These are phyloP conservation scores for Suhomyces xylopsoci DNA, from an alignment of 805 yeast species.

Conservation along the genomic window DNA sequence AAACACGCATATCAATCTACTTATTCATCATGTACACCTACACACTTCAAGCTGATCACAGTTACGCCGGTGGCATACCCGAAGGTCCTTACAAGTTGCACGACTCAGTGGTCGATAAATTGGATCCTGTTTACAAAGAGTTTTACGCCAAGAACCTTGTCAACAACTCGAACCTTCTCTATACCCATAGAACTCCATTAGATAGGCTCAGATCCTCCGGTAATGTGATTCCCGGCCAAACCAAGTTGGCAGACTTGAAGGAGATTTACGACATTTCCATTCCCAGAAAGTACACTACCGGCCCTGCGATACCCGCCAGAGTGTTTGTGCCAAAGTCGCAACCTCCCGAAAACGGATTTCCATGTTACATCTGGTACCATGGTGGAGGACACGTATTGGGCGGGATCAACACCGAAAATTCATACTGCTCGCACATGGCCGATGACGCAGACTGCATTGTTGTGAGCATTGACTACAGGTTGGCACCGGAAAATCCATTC, in stretches of 20 bases:
- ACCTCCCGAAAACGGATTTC: conserved; percentile 36
- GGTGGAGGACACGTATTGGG: conserved; percentile 49
- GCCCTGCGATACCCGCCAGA: conserved; percentile 25
- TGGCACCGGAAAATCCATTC: conserved; percentile 49
- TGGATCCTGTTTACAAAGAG: conserved; percentile 38
- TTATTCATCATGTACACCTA: neutral
- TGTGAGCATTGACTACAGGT: conserved; percentile 46
- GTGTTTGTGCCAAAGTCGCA: conserved; percentile 38
- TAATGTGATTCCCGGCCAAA: conserved; percentile 44
- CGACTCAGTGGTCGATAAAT: conserved; percentile 20
- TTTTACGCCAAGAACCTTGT: conserved; percentile 29
- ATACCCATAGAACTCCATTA: conserved; percentile 37
- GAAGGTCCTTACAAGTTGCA: conserved; percentile 30
- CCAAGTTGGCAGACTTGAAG: conserved; percentile 25
- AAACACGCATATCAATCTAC: neutral
- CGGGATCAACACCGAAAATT: conserved; percentile 37
- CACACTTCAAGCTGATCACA: conserved; percentile 17
- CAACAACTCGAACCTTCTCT: conserved; percentile 24
- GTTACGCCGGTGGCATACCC: conserved; percentile 25
- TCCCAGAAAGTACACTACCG: conserved; percentile 28
- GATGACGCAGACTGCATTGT: conserved; percentile 36
- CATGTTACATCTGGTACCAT: conserved; percentile 38
- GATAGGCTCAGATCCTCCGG: conserved; percentile 28
- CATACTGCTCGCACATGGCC: conserved; percentile 41
- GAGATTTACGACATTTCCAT: conserved; percentile 28